These are phyloP conservation scores for Vigna unguiculata DNA, from an alignment of 306 rosid genomes.

Conservation along the genomic window DNA sequence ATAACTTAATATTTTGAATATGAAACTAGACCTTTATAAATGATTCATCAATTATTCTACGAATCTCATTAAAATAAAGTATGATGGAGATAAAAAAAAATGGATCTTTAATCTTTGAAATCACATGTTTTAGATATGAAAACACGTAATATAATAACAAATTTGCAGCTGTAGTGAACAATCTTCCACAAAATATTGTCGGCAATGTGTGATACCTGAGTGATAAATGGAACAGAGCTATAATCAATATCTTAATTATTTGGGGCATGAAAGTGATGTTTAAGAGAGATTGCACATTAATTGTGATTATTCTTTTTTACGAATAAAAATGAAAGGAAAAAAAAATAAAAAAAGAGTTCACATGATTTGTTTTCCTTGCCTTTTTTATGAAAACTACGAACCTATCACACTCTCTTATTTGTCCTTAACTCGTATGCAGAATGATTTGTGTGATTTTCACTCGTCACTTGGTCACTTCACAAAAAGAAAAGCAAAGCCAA, in stretches of 20 bases:
- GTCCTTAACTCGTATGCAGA: neutral
- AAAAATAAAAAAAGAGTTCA: neutral
- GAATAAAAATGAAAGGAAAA: neutral
- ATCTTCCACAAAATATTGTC: slow-evolving; percentile 47
- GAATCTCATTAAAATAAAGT: too few relatives aligned
- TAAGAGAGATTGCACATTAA: slow-evolving; percentile 16
- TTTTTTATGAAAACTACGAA: neutral
- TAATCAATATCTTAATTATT: slow-evolving; percentile 27
- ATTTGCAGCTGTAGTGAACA: neutral
- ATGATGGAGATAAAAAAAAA: too few relatives aligned
- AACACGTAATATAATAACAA: neutral
- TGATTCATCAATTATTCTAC: too few relatives aligned
- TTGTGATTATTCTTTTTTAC: slow-evolving; percentile 26
- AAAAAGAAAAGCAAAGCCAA: too few relatives aligned
- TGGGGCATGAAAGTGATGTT: slow-evolving; percentile 4
- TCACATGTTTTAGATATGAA: too few relatives aligned
- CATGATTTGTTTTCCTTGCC: neutral
- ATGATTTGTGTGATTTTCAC: neutral
- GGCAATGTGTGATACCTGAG: slow-evolving; percentile 31
- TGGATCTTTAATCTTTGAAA: too few relatives aligned
- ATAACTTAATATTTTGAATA: too few relatives aligned
- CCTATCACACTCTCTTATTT: neutral
- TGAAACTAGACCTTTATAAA: too few relatives aligned
- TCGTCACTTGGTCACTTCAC: too few relatives aligned
- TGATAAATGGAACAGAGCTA: slow-evolving; percentile 15